Evolutionary conservation across 768 basidiomycete genomes (phyloP), one percentile per base, ranked within the genome.

Genomic region (Boletus insuetus): DNA sequence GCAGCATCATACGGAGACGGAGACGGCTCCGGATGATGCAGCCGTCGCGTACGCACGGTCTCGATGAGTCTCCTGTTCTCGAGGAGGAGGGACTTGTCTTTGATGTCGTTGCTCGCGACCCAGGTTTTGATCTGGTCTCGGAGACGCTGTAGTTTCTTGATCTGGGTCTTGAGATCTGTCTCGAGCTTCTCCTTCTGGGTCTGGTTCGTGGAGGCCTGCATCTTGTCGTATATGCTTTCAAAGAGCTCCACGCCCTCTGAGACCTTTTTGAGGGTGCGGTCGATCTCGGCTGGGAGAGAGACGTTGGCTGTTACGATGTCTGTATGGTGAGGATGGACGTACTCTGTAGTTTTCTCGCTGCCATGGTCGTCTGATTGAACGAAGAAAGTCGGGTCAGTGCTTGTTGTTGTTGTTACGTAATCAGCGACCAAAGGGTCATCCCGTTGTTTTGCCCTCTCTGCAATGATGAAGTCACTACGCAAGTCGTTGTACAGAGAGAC

Each of bases 101-200:
- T 98, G 73, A 99, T 97, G 76, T 99, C 97, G 73, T 92, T 94
- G 74, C 87, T 94, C 43, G 93, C 88, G 43, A 96, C 85, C 97
- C 97, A 99, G 3, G 93, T 93, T 76, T 92, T 92, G 73, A 92
- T 90, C 77, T 91, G 89, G 76, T 92, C 89, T 58, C 89, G 77
- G 59, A 91, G 71, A 57, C 89, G 81, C 73, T 92, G 89, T 0
- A 92, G 80, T 72, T 91, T 91, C 85, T 99, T 99, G 68, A 99
- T 98, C 79, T 99, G 97, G 47, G 94, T 96, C 77, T 98, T 94
- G 69, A 98, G 78, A 64, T 98, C 89, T 4, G 81, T 86, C 73
- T 99, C 97, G 49, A 93, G 85, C 75, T 99, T 99, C 83, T 98
- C 97, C 73, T 98, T 98, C 78, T 98, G 95, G 0, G 96, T 91